Evolutionary conservation across 441 rosid genomes (phyloP).

Genomic region (Isatis lusitanica): DNA sequence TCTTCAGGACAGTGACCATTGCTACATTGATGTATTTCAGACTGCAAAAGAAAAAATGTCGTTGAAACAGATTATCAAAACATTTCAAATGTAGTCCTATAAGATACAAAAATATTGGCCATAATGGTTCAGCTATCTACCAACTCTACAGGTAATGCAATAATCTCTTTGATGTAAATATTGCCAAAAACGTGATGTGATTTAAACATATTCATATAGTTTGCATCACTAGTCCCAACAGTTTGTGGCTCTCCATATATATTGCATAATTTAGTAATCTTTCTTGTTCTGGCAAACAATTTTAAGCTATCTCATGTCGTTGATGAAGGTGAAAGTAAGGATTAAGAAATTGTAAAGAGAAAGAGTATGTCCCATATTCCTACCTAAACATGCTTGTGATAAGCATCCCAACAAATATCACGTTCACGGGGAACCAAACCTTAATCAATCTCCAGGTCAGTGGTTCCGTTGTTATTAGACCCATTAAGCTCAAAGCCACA

Average conservation of each 20-base stretch:
- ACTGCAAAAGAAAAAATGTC: constrained; percentile 48
- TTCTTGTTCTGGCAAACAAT: not conserved
- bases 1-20: constrained; percentile 98
- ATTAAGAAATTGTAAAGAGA: not conserved
- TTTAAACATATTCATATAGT: not conserved
- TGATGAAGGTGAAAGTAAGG: not conserved
- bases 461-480: constrained; percentile 83
- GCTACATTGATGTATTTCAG: constrained; percentile 95
- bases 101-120: not conserved
- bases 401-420: constrained; percentile 98
- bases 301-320: not conserved
- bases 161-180: not conserved
- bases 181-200: not conserved
- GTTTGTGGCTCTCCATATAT: not conserved
- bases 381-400: constrained; percentile 99
- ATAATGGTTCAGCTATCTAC: not conserved
- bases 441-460: constrained; percentile 79
- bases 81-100: not conserved
- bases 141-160: not conserved
- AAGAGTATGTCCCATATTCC: constrained; percentile 7
- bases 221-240: not conserved
- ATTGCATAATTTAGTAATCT: not conserved
- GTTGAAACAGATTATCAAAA: not conserved
- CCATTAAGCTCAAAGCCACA: constrained; percentile 60
- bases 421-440: constrained; percentile 96